Evolutionary conservation across 768 basidiomycete genomes (phyloP), one percentile per base, ranked within the genome.

Genomic region (Lactarius trivialis): DNA sequence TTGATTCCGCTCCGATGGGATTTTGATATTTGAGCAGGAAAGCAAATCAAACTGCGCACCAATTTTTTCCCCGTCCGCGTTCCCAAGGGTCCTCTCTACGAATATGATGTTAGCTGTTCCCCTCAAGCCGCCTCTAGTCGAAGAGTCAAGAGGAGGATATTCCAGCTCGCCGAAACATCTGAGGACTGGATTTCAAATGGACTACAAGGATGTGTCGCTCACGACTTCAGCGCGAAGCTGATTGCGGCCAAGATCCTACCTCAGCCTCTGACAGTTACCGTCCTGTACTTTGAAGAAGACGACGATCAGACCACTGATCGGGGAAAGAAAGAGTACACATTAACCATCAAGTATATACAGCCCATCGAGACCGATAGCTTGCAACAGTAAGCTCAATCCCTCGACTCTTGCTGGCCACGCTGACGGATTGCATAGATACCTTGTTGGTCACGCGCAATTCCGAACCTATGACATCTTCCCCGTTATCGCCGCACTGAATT

Each of bases 11-110:
- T 19, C 32, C 24, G 32, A 37, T 60, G 8, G 11, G 14, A 50
- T 55, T 21, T 30, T 60, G 24, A 64, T 37, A 33, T 55, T 15
- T 19, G 21, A 0, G 68, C 66, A 3, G 81, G 81, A 28, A 73
- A 24, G 17, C 65, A 70, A 45, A 76, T 83, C 71, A 79, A 76
- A 58, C 73, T 84, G 43, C 79, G 81, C 24, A 71, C 81, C 2
- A 82, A 82, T 58, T 82, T 82, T 72, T 82, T 84, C 67, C 75
- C 81, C 9, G 69, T 84, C 24, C 71, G 70, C 17, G 72, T 81
- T 19, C 80, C 81, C 7, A 78, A 77, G 60, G 76, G 75, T 7
- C 76, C 79, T 1, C 49, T 84, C 26, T 74, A 75, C 64, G 81
- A 82, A 60, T 82, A 82, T 60, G 78, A 78, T 54, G 74, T 81